Base-by-base conservation (phyloP, 371 early-diverging fungal species). In the Sporodiniella umbellata region DNA sequence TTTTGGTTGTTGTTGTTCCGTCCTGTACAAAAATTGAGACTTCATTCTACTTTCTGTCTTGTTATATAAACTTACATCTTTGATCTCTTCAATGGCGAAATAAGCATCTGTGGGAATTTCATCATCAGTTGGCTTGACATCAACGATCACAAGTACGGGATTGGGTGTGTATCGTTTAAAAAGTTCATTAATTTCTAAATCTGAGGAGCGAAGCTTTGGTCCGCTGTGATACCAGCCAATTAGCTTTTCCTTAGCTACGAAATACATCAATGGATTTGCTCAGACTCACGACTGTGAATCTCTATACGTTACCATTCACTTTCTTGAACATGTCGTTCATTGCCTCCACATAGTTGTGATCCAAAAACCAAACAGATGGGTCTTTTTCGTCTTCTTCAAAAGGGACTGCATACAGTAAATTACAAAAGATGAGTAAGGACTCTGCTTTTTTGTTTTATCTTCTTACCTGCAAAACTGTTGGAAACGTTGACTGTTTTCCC, bases 191-290 rank as follows among this genome's bases (percentile, higher is more conserved):
- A 99, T 99, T 71, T 96, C 91, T 45, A 99, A 71, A 72, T 99
- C 99, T n/a, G 94, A 93, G 6, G 90, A 84, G 38, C 95, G 92
- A 59, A 99, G 85, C 71, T 95, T 94, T 22, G 99, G 98, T 25
- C 99, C 99, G 70, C 92, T 92, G 79, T 99, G 99, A 75, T 99
- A 99, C 99, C 99, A 99, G 31, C 99, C 99, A 51, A 99, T 84
- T 78, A 99, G 85, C 68, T 87, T 86, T 68, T 99, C 99, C 80
- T 93, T 95, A 43, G 93, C 95, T 94, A 68, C 11, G 18, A 10
- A 38, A 39, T 31, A 14, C n/a, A 43, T 18, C 3, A 28, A 21
- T 7, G 28, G 24, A 10, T 24, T 19, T 54, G 8, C 33, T 33
- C 40, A 21, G 39, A 12, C 18, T 40, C 15, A 14, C 11, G 11